These are phyloP conservation scores for Hypoxylon fuscum DNA, from an alignment of 495 filamentous ascomycete species.

Conservation along the genomic window DNA sequence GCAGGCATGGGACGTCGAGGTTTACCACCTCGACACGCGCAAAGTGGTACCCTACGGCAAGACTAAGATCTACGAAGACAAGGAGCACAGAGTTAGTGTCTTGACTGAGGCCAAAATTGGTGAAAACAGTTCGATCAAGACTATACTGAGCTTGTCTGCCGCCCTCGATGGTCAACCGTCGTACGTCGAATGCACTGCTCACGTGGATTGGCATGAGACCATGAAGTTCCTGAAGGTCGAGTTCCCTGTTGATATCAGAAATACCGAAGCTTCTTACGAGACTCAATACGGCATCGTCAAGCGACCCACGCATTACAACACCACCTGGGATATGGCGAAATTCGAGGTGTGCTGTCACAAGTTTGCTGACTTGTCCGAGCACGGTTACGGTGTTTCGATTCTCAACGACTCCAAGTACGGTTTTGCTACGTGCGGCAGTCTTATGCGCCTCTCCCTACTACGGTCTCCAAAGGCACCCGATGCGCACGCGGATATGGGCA, in stretches of 20 bases:
- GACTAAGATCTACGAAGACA: slow-evolving; percentile 76
- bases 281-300: slow-evolving; percentile 90
- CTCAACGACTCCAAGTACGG: slow-evolving; percentile 98
- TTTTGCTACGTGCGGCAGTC: slow-evolving; percentile 88
- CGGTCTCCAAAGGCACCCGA: slow-evolving; percentile 96
- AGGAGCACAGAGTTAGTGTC: slow-evolving; percentile 78
- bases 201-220: slow-evolving; percentile 91
- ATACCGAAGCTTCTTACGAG: slow-evolving; percentile 95
- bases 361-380: slow-evolving; percentile 95
- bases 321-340: slow-evolving; percentile 98
- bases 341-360: slow-evolving; percentile 99
- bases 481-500: slow-evolving; percentile 95
- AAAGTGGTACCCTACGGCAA: slow-evolving; percentile 72
- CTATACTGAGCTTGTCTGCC: slow-evolving; percentile 81
- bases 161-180: slow-evolving; percentile 69
- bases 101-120: slow-evolving; percentile 85
- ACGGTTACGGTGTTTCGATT: slow-evolving; percentile 90
- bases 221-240: slow-evolving; percentile 99
- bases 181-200: slow-evolving; percentile 78
- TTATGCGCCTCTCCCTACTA: slow-evolving; percentile 91
- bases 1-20: slow-evolving; percentile 99
- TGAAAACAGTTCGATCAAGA: slow-evolving; percentile 85
- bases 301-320: slow-evolving; percentile 95
- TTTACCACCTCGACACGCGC: slow-evolving; percentile 90
- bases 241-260: slow-evolving; percentile 91